Evolutionary conservation across 2,329 filamentous ascomycete species (phyloP), one percentile per base, ranked within the genome.

Genomic region (Fusarium devonianum): DNA sequence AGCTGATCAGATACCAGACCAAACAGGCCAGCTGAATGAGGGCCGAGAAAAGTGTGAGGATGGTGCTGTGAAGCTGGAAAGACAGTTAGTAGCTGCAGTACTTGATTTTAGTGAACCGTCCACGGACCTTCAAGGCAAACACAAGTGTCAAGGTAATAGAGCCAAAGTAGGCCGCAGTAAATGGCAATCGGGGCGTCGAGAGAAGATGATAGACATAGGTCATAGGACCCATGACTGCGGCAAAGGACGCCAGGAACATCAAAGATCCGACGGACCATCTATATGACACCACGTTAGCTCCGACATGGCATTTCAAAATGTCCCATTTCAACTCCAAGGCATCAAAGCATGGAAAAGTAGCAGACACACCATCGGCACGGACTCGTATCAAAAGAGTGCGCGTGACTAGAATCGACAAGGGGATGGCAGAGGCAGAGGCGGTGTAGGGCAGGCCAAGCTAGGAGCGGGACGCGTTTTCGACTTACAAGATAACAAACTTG

Each of bases 401-500:
- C 49, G 52, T 60, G 62, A 58, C 49, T 25, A 36, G 16, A 39
- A 46, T 53, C 36, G 42, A 14, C 51, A 53, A 56, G 41, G 36
- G 29, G 36, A 54, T 42, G 28, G 19, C 33, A 49, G 36, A 32
- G 41, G 46, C 42, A 41, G 23, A 32, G 41, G 46, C 42, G 43
- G 23, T 21, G 38, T 23, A 40, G 37, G 42, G 21, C 17, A 53
- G 25, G 13, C 21, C 35, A 33, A 12, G 30, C 43, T 40, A 25
- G 30, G 41, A 35, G 29, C 14, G 42, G 34, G 22, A 41, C 22
- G 41, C 35, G 41, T 40, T 47, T 58, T 62, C 60, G 56, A 93
- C 93, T 89, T 86, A 97, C 94, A 97, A 74, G 60, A 96, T 92
- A 45, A 93, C 92, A 79, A 99, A 97, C 80, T 97, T 99, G 74